These are phyloP conservation scores for Terana coerulea DNA, from an alignment of 768 basidiomycete genomes.

Conservation along the genomic window DNA sequence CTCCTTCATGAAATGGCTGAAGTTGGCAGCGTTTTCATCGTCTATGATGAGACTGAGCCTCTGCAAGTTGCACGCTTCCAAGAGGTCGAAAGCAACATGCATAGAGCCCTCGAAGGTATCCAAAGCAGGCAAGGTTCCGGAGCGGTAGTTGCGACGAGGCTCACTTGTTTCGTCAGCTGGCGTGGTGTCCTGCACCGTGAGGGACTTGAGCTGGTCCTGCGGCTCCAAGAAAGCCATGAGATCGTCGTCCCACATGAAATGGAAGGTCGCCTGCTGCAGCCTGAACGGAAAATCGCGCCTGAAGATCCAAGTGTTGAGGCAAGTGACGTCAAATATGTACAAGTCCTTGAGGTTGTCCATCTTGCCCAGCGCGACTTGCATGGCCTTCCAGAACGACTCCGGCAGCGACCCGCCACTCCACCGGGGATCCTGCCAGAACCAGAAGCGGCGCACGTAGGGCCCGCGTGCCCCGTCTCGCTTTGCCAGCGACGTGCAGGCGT, in stretches of 20 bases:
- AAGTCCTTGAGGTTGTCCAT: conserved; percentile 45
- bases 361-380: conserved; percentile 40
- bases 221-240: conserved; percentile 45
- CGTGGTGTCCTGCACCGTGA: conserved; percentile 24
- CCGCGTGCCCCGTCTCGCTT: conserved; percentile 32
- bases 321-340: conserved; percentile 35
- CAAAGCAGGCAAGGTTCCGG: conserved; percentile 35
- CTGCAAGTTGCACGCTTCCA: conserved; percentile 36
- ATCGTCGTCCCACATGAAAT: conserved; percentile 45
- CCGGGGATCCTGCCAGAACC: conserved; percentile 34
- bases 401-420: no score
- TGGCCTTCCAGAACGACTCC: conserved; percentile 39
- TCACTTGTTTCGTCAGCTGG: neutral
- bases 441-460: conserved; percentile 39
- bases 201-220: conserved; percentile 38
- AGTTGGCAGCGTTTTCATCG: conserved; percentile 29
- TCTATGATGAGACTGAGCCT: conserved; percentile 45
- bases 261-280: conserved; percentile 44
- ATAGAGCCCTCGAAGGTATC: conserved; percentile 43
- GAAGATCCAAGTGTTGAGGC: conserved; percentile 43
- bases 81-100: conserved; percentile 37
- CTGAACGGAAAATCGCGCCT: conserved; percentile 40
- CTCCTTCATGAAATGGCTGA: conserved; percentile 29
- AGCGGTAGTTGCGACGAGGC: conserved; percentile 10
- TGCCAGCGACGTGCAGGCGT: conserved; percentile 37